A percentile compares a stretch with the other conserved stretches of the same genome.
These are phyloP conservation scores for Aspergillus nanangensis DNA, from an alignment of 495 filamentous ascomycete species.

Conservation along the genomic window DNA sequence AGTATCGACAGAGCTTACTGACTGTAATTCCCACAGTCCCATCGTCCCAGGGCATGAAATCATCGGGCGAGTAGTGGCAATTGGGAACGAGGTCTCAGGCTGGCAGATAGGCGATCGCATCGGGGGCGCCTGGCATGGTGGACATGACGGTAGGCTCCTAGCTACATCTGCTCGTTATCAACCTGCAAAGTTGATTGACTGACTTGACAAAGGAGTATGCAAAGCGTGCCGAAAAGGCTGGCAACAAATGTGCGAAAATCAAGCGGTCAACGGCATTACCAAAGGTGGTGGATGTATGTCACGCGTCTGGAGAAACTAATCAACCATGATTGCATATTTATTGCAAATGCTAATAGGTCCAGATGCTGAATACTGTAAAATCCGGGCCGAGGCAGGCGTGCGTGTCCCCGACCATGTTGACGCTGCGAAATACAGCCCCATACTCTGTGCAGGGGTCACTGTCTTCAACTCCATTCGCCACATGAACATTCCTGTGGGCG, in stretches of 20 bases:
- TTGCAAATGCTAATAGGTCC: background rate
- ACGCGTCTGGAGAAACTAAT: background rate
- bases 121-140: conserved; percentile 55
- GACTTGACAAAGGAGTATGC: conserved; percentile 28
- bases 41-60: conserved; percentile 53
- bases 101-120: conserved; percentile 47
- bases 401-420: conserved; percentile 54
- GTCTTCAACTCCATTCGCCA: conserved; percentile 68
- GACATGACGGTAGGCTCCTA: conserved; percentile 29
- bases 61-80: conserved; percentile 47
- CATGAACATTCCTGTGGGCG: conserved; percentile 52
- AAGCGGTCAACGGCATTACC: conserved; percentile 47
- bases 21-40: conserved; percentile 22
- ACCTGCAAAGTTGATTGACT: background rate
- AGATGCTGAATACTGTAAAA: conserved; percentile 59
- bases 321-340: no score
- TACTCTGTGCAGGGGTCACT: conserved; percentile 70
- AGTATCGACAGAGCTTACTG: background rate
- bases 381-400: conserved; percentile 60
- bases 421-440: conserved; percentile 57
- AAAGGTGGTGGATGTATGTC: conserved; percentile 45
- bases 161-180: background rate
- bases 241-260: conserved; percentile 53
- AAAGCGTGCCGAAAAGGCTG: conserved; percentile 41
- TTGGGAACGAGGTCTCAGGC: conserved; percentile 36